Base-by-base conservation (phyloP, 129 eudicot genomes). In the Scalesia atractyloides region DNA sequence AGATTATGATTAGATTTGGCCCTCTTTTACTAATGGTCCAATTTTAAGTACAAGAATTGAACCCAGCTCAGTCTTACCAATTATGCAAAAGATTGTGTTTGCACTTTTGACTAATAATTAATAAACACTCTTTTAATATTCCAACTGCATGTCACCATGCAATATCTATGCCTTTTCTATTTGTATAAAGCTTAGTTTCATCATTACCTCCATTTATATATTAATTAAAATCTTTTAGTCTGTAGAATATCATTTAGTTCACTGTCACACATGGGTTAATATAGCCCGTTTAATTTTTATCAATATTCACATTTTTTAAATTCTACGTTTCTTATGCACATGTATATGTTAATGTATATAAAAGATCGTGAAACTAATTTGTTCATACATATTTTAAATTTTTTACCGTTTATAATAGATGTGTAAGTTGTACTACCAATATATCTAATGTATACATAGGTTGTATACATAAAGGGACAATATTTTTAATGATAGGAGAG, bases 71-170 rank as follows among this genome's bases (percentile, higher is more conserved):
- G 72, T 52, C 77, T 72, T 78, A 43, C 73, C 73, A 78, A 78
- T 78, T 71, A 78, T 78, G 78, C 68, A 53, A 44, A 71, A 72
- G 82, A 78, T 78, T 72, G 73, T 78, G 82, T 78, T 72, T 71
- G 78, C 65, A 71, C 73, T 78, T 71, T 78, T 71, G 82, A 78
- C 82, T 39, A 19, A 30, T 70, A 30, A 30, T 30, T 2, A 30
- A 30, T 30, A 30, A 30, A 30, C 26, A 78, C 66, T 78, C 61
- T 41, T 78, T 78, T 77, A 49, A 59, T 77, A 77, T 61, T 77
- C 22, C 57, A 77, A 64, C 39, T 78, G 82, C 82, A 78, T 78
- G 82, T 78, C 82, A 78, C 82, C 82, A 78, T 78, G 78, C 82
- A 78, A 78, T 78, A 78, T 78, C 82, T 71, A 52, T 72, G 52